Evolutionary conservation across 148 eudicot species (phyloP).

Genomic region (Camellia granthamiana): DNA sequence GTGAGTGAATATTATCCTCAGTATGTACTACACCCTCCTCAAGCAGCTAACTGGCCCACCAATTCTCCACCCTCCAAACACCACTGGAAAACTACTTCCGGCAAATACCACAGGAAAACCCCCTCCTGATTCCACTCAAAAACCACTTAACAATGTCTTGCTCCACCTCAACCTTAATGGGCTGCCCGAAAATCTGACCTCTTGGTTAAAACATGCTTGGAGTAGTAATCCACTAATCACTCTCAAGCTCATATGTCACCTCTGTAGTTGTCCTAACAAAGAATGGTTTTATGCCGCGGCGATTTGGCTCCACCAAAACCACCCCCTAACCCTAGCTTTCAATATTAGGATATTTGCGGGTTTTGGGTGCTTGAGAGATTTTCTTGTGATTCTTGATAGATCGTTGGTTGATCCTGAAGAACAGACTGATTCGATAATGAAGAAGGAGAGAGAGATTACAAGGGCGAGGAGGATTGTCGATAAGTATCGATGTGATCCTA

Average conservation of each 20-base stretch:
- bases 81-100: no score
- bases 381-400: background rate
- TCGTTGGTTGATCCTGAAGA: no score
- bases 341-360: background rate
- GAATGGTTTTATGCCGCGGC: background rate
- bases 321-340: slow-evolving; percentile 1
- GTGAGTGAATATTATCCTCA: no score
- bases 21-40: no score
- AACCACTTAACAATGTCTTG: no score
- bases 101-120: no score
- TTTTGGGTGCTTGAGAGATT: background rate
- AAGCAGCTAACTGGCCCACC: no score
- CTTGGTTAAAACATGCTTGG: background rate
- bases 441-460: background rate
- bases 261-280: background rate
- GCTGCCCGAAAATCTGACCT: no score
- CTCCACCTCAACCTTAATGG: no score
- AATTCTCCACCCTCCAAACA: no score
- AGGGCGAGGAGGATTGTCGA: background rate
- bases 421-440: no score
- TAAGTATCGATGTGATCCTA: background rate
- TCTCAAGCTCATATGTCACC: background rate
- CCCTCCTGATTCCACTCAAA: no score
- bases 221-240: background rate
- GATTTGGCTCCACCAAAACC: background rate